Evolutionary conservation across 257 asterid genomes (phyloP), one percentile per base, ranked within the genome.

Genomic region (Plantago ovata): DNA sequence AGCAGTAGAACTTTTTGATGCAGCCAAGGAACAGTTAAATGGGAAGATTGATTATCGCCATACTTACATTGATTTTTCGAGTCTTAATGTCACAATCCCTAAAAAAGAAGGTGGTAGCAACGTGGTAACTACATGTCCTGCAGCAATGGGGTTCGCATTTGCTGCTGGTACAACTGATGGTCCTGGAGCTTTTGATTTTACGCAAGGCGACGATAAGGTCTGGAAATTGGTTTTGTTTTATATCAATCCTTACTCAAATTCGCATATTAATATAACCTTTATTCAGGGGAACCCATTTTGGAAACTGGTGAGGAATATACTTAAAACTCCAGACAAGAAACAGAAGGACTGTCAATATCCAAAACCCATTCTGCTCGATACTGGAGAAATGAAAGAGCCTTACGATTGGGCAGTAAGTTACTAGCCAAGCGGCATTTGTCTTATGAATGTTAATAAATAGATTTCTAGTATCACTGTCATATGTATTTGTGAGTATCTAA

Each of bases 131-230:
- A 93, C 98, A 15, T 93, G 98, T 75, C 96, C 98, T 57, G 97
- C 98, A n/a, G 95, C 98, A 4, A 86, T 93, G 98, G 98, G 98
- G 20, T 93, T 93, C 77, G 95, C 86, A 46, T 93, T 93, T 81
- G 98, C 98, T 66, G 98, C 98, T 54, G 98, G 98, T 65, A 93
- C 98, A 62, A 93, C 98, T 41, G 98, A 93, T 69, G 98, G 98
- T 49, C 98, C 98, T 20, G 98, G 98, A 61, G 98, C 98, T 69
- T 93, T 93, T 76, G 97, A 93, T 81, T 93, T 93, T 71, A 89
- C 67, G 69, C 97, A 93, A 76, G 98, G 98, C 46, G 98, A 93
- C 77, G 72, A 82, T 72, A 60, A 75, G 84, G 98, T 89, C 67
- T 63, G 32, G 11, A 47, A 54, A 21, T 61, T 69, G 12, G 46